phyloP scores from a whole-genome alignment of 164 flowering plant genomes.

The Akebia trifoliata region DNA sequence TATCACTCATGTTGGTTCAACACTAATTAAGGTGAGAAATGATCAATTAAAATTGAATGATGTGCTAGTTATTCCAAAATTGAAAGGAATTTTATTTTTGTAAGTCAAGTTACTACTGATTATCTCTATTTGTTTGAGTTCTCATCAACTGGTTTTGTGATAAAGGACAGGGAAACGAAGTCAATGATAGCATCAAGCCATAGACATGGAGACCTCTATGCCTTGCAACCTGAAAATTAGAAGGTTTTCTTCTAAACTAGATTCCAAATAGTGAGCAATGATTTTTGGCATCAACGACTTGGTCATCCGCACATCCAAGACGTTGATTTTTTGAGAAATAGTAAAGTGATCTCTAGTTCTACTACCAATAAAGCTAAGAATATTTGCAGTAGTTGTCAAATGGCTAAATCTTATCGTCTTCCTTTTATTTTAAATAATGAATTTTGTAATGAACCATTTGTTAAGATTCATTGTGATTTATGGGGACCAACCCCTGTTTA shows the following conservation, averaged over 20 bases:
- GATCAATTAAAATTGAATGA: background rate
- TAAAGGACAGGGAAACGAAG: background rate
- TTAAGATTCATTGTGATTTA: conserved; percentile 3
- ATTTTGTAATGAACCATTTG: background rate
- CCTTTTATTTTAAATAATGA: background rate
- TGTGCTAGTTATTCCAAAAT: background rate
- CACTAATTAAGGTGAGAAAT: background rate
- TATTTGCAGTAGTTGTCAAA: conserved; percentile 5
- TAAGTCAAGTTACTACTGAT: background rate
- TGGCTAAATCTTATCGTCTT: conserved; percentile 1
- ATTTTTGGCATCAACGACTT: conserved; percentile 4
- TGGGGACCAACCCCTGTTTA: conserved; percentile 2
- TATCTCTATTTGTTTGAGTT: background rate
- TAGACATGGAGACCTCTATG: background rate
- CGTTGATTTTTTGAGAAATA: background rate
- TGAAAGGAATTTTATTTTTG: background rate
- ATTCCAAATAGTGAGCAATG: too few relatives aligned
- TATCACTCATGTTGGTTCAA: background rate
- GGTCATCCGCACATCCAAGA: background rate
- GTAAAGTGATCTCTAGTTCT: background rate
- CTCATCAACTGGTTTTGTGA: background rate
- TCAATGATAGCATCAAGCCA: background rate
- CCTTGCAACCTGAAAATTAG: background rate
- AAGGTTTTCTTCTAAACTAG: background rate
- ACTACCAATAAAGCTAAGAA: background rate